Evolutionary conservation across 2,329 filamentous ascomycete species (phyloP).

Genomic region (Colletotrichum plurivorum): DNA sequence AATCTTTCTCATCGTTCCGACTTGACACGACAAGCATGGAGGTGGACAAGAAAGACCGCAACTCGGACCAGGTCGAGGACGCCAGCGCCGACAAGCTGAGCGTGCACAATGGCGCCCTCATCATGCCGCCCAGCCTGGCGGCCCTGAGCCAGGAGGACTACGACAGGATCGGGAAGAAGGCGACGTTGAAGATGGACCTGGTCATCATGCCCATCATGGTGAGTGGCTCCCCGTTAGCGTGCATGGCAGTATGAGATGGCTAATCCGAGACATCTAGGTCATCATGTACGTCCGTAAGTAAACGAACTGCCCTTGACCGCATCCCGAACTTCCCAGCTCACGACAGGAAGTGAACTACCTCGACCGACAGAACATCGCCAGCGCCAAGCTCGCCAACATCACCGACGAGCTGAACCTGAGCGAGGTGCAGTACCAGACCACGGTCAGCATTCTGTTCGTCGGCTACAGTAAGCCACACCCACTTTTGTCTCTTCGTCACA

Average conservation of each 20-base stretch:
- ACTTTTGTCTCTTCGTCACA: no score
- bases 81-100: constrained; percentile 15
- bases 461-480: constrained; percentile 48
- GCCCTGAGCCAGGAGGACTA: constrained; percentile 41
- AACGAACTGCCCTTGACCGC: accelerated
- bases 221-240: background rate
- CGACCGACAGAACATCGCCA: constrained; percentile 50
- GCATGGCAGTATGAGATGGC: background rate
- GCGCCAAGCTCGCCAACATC: constrained; percentile 50
- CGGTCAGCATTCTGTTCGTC: constrained; percentile 52
- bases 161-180: constrained; percentile 38
- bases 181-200: constrained; percentile 43
- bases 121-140: constrained; percentile 43
- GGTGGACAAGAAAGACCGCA: constrained; percentile 17
- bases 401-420: constrained; percentile 49
- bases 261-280: background rate
- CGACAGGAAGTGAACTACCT: constrained; percentile 44
- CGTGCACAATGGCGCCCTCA: constrained; percentile 10
- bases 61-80: constrained; percentile 31
- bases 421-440: constrained; percentile 54
- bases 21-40: constrained; percentile 3
- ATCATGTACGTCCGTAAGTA: constrained; percentile 46
- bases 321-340: background rate
- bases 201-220: constrained; percentile 44
- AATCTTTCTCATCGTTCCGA: no score